Conservation (phyloP, 1,284 basidiomycete species). For the Phenoliferia sp. region DNA sequence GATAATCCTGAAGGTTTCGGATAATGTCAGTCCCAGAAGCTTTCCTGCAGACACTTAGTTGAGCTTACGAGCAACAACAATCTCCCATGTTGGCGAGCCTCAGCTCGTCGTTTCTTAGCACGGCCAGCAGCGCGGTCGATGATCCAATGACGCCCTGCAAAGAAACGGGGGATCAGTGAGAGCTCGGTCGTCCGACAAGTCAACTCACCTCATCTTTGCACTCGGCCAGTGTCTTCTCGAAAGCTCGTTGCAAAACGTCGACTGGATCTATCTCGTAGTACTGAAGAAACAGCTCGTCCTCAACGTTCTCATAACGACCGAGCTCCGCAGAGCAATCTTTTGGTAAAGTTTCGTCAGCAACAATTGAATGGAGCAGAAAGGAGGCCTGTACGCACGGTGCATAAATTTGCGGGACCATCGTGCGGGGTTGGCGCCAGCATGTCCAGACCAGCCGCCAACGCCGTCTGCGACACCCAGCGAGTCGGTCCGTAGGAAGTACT, state of each 20-base stretch:
- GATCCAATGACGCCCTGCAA: slow-evolving; percentile 52
- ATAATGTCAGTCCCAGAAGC: too few species aligned
- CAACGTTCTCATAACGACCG: slow-evolving; percentile 34
- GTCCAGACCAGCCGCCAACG: slow-evolving; percentile 76
- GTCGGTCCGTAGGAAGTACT: slow-evolving; percentile 70
- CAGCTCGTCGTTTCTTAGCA: slow-evolving; percentile 65
- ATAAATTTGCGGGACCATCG: slow-evolving; percentile 78
- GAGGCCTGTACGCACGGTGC: slow-evolving; percentile 56
- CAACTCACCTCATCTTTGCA: slow-evolving; percentile 44
- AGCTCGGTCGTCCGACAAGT: background rate
- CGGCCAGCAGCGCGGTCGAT: slow-evolving; percentile 53
- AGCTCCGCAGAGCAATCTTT: slow-evolving; percentile 33
- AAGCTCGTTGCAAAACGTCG: slow-evolving; percentile 54
- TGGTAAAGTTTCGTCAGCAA: slow-evolving; percentile 12
- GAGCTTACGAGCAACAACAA: slow-evolving; percentile 55
- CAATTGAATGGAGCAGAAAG: background rate
- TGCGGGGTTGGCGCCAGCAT: slow-evolving; percentile 55
- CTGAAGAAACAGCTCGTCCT: slow-evolving; percentile 32
- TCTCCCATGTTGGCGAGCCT: slow-evolving; percentile 89
- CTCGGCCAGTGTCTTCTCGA: slow-evolving; percentile 50
- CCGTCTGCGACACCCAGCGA: slow-evolving; percentile 85
- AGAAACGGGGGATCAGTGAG: background rate
- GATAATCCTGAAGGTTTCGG: slow-evolving; percentile 38
- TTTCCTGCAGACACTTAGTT: background rate
- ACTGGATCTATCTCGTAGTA: slow-evolving; percentile 49